Base-by-base conservation (phyloP, 371 early-diverging fungal genomes). In the Mucor sp. region DNA sequence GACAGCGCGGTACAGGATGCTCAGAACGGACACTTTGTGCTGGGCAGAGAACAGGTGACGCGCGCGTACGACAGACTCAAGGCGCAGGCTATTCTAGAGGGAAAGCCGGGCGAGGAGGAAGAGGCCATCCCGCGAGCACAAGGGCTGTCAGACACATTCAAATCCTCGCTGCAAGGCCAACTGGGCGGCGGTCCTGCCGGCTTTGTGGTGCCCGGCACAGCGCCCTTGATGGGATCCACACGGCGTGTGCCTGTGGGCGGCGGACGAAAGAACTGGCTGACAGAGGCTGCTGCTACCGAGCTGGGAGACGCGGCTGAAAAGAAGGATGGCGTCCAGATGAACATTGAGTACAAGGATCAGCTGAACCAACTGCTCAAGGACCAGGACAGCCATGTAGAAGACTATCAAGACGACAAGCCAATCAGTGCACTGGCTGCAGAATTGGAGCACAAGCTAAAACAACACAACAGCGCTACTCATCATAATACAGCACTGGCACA, bases 61-160 rank as follows among this genome's bases (percentile, higher is more conserved):
- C 72, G 75, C 47, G 76, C 79, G 0, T 81, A 80, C 32, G 82
- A 84, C 48, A 62, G 80, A 44, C 56, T 78, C 7, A 70, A 84
- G 56, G 77, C 85, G 21, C 80, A 82, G 56, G 77, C 85, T 23
- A 76, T 78, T 14, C 48, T 82, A 14, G 85, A 82, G 67, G 81
- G 79, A 23, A 66, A 70, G 48, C 78, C 78, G 32, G 71, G 63
- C 35, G 50, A 67, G 25, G 70, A 75, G 28, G 63, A 65, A 17
- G 39, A 74, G 56, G 37, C 65, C 32, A 58, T 78, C 59, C 85
- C 84, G 21, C 77, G 76, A 57, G 85, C 78, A 28, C 72, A 77
- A 72, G 80, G 81, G 17, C 56, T 77, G 28, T 81, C 78, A 50
- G 78, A 79, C 12, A 65, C 69, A 25, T 81, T 81, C 65, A 79